Evolutionary conservation across 768 basidiomycete species (phyloP), one percentile per base, ranked within the genome.

Genomic region (Gymnopilus dilepis): DNA sequence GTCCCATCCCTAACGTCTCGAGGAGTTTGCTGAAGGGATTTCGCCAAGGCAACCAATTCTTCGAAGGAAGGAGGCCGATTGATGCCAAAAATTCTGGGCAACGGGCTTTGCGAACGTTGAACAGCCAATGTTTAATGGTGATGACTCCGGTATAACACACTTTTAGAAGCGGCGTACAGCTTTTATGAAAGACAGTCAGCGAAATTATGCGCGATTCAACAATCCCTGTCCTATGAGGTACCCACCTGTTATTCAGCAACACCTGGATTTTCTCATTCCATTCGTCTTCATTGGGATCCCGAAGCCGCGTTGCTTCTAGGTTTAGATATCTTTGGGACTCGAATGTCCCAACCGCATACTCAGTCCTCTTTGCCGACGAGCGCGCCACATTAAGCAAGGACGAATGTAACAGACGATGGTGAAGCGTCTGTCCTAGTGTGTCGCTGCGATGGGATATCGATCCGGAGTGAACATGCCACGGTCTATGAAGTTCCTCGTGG

Each of bases 271-370:
- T 73, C 41, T 75, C 74, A 4, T 82, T 81, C 53, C 82, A 78
- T 17, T 71, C 70, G 15, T 78, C 78, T 2, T 76, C 74, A 58
- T 80, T 70, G 1, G 84, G 85, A 60, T 88, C 85, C 31, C 74
- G 71, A 34, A 87, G 71, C 38, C 82, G 73, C 30, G 74, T 82
- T 26, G 83, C 81, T 68, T 92, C 90, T 2, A 92, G 75, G 63
- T 91, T 84, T 59, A 91, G 75, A 69, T 91, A 92, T 28, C 84
- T 74, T 65, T 90, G 86, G 2, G 84, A 84, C 74, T 92, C 90
- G 61, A 92, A 92, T 13, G 90, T 85, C 1, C 89, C 91, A 0
- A 92, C 91, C 0, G 82, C 82, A 28, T 80, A 75, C 67, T 91
- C 87, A 21, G 64, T 65, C 63, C 72, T 77, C 30, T 69, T 60